Conservation (phyloP, 305 asterid species). For the Fraxinus angustifolia region DNA sequence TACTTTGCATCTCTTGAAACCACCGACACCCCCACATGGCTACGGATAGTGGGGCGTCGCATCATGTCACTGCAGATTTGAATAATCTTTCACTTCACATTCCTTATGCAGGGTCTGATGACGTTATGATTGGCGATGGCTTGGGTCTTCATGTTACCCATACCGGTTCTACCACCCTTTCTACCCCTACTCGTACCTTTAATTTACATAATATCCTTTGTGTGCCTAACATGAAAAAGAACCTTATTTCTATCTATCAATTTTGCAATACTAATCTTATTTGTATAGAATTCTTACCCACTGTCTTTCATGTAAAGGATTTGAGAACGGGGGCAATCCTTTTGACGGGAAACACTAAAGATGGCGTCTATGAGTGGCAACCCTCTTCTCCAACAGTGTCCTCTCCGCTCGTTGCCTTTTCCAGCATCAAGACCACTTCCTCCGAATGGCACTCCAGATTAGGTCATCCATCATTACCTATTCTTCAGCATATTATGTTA, state of each 20-base stretch:
- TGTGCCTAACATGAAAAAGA: neutral
- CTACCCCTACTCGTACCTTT: neutral
- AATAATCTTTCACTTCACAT: neutral
- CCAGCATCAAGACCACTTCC: no score
- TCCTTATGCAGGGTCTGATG: neutral
- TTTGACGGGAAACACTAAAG: neutral
- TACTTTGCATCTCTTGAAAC: no score
- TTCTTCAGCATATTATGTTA: no score
- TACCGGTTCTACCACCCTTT: neutral
- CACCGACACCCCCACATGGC: neutral
- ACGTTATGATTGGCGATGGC: constrained; percentile 5
- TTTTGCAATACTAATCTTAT: neutral
- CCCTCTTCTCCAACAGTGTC: no score
- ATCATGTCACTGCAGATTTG: neutral
- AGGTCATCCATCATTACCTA: no score
- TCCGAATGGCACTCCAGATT: no score
- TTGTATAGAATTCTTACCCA: no score
- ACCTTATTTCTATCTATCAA: neutral
- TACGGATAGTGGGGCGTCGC: neutral
- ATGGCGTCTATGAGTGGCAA: neutral
- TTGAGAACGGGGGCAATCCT: neutral
- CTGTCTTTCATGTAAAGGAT: neutral
- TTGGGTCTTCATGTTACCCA: neutral
- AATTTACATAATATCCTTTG: neutral
- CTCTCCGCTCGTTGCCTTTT: no score